Base-by-base conservation (phyloP, 345 rosid genomes). In the Brassica rapa region DNA sequence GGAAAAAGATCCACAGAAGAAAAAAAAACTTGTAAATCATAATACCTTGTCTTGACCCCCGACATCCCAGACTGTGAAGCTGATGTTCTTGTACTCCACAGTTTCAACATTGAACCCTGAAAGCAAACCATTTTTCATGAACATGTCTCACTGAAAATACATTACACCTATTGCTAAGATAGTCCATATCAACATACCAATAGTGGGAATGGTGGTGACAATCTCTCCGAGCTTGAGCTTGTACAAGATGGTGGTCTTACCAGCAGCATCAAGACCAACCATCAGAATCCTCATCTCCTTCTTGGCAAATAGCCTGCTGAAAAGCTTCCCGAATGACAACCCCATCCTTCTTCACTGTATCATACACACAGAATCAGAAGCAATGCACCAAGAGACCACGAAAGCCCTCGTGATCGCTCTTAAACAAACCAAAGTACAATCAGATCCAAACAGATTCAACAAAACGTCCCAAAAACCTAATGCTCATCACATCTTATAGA, bases 191-290 rank as follows among this genome's bases (percentile, higher is more conserved):
- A 41, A 32, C 57, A 5, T 79, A 91, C 93, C 91, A 61, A 89
- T 89, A 3, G 96, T 91, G 43, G 96, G 93, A 27, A 88, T 91
- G 74, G 93, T 89, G 53, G 93, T 91, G 32, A 89, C 89, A 43
- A 88, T 83, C 72, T 88, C 91, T 29, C 96, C 91, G 33, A 89
- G 92, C 82, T 91, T 91, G 63, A 89, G 81, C 80, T 88, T 89
- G 87, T 89, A 88, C 64, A 91, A 51, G 85, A 89, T 91, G 73
- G 96, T 89, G 69, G 96, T 91, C 81, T 86, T 91, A 8, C 96
- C 96, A 57, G 91, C 86, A 57, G 92, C 95, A 80, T 88, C 92
- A 23, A 89, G 86, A 76, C 93, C 93, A 71, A 91, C 91, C 96
- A 91, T 91, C 61, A 91, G 81, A 76, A 89, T 89, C 60, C 93